A percentile compares a stretch with the other conserved stretches of the same genome.
phyloP scores from a whole-genome alignment of 768 basidiomycete species.

The Pulveroboletus frians region DNA sequence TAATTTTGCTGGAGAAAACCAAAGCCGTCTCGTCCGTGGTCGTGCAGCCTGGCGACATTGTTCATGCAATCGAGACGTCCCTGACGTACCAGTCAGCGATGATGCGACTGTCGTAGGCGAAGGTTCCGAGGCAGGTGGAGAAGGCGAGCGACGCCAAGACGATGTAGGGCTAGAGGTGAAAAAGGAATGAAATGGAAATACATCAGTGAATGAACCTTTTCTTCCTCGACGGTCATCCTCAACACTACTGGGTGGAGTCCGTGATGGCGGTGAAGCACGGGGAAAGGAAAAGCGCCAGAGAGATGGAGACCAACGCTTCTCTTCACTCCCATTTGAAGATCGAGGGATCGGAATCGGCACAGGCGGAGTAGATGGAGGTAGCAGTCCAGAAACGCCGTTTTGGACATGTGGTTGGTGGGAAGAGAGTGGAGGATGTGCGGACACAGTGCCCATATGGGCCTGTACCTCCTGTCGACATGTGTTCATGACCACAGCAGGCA shows the following conservation, averaged over 20 bases:
- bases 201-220: conserved; percentile 33
- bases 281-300: conserved; percentile 35
- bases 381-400: conserved; percentile 9
- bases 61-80: conserved; percentile 26
- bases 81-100: conserved; percentile 10
- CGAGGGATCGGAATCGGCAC: conserved; percentile 29
- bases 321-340: conserved; percentile 28
- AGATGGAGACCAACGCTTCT: conserved; percentile 32
- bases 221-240: conserved; percentile 27
- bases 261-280: conserved; percentile 26
- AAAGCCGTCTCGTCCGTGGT: conserved; percentile 42
- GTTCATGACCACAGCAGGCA: conserved; percentile 26
- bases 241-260: conserved; percentile 16
- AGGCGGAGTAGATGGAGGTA: conserved; percentile 25
- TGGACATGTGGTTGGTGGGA: conserved; percentile 10
- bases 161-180: conserved; percentile 30
- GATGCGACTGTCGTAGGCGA: conserved; percentile 28
- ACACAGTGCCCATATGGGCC: conserved; percentile 2
- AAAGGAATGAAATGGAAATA: conserved; percentile 44
- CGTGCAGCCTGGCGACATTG: conserved; percentile 32
- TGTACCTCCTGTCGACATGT: conserved; percentile 24
- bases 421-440: conserved; percentile 10
- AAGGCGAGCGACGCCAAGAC: conserved; percentile 34
- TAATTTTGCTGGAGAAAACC: conserved; percentile 52
- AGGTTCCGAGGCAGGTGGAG: conserved; percentile 37